Conservation (phyloP, 257 asterid genomes). For the Solanum medicagineum region DNA sequence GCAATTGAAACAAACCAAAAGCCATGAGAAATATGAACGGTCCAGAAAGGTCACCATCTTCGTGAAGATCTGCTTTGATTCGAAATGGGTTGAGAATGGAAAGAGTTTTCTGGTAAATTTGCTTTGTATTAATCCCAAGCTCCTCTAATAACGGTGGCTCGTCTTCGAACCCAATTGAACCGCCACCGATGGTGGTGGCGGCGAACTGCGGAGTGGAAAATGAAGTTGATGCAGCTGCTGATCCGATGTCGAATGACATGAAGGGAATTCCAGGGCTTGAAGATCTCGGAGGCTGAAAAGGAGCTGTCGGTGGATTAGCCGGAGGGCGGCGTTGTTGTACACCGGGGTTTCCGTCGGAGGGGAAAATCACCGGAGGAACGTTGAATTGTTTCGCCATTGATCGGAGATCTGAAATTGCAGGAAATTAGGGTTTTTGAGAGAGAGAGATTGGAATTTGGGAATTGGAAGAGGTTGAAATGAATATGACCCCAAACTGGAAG, state of each 20-base stretch:
- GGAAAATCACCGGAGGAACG: constrained; percentile 63
- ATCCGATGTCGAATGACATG: constrained; percentile 60
- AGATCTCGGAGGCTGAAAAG: constrained; percentile 46
- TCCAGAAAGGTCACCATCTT: constrained; percentile 79
- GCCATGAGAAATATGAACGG: constrained; percentile 79
- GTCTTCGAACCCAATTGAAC: constrained; percentile 42
- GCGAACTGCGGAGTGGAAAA: constrained; percentile 44
- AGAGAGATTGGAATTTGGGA: too few species aligned
- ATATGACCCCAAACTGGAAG: background rate
- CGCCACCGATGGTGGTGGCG: constrained; percentile 16
- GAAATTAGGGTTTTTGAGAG: background rate
- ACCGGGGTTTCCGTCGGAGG: constrained; percentile 34
- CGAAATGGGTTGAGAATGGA: constrained; percentile 61
- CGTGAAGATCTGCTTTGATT: constrained; percentile 55
- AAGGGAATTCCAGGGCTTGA: constrained; percentile 49
- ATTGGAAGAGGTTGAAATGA: background rate
- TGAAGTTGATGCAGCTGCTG: constrained; percentile 47
- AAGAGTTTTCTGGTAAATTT: constrained; percentile 72
- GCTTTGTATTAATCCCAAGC: constrained; percentile 76
- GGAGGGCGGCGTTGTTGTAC: constrained; percentile 49
- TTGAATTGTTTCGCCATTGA: constrained; percentile 60
- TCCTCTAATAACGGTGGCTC: constrained; percentile 89
- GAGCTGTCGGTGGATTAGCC: constrained; percentile 51
- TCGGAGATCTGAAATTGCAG: background rate
- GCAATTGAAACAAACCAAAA: constrained; percentile 74